Base-by-base conservation (phyloP, 495 filamentous ascomycete genomes). In the Penicillium herquei region DNA sequence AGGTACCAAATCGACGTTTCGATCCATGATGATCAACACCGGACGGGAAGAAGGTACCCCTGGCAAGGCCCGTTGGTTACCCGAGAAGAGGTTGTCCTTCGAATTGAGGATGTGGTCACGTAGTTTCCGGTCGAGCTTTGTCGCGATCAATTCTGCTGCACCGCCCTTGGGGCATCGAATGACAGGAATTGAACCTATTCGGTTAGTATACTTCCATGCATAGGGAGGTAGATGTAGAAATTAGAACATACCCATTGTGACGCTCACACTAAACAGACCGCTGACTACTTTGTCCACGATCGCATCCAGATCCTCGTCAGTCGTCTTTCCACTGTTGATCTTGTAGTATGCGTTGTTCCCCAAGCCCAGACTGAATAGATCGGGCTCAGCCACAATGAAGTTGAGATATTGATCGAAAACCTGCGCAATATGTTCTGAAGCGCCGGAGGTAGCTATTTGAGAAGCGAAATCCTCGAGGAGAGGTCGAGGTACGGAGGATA, bases 401-500 rank as follows among this genome's bases (percentile, higher is more conserved):
- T 99, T 99, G 39, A 99, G 81, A 56, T 98, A 97, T 66, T 99
- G 95, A 67, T 99, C 95, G 63, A 87, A 99, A 34, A 99, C 85
- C 63, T 96, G 92, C 13, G 91, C 84, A 49, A 99, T 89, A 57
- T 87, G 84, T 60, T 97, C 93, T 3, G 91, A 84, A 3, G 91
- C 94, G 11, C 86, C 88, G 16, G 89, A 85, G 17, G 87, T 72
- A 1, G 90, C 95, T 35, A 94, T 93, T 66, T 95, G 84, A 14
- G 87, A 81, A 7, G 92, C 95, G 67, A 98, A 98, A 57, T 98
- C 93, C 78, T 99, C 95, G 49, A 99, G 85, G 21, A 99, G 78
- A 12, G 92, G 88, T 47, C 95, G 83, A 2, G 94, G 91, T 57
- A 99, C 88, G 33, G 95, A 98, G 45, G 90, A 92, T 30, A 99